Conservation (phyloP, 2,329 filamentous ascomycete genomes). For the Colletotrichum phormii region DNA sequence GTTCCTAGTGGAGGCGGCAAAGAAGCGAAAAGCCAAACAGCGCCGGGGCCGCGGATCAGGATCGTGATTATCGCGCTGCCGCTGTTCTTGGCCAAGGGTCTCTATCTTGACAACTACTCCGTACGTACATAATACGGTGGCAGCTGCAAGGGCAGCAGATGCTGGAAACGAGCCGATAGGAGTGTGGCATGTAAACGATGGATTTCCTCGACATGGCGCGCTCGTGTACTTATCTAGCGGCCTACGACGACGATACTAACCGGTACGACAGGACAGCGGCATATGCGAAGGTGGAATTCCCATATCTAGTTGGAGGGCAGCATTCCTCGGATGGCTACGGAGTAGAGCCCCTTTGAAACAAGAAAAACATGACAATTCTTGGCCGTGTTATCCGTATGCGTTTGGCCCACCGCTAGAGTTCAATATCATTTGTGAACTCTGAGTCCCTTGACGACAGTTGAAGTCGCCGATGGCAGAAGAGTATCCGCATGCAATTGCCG, state of each 20-base stretch:
- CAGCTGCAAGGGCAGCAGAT: slow-evolving; percentile 6
- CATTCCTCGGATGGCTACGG: slow-evolving; percentile 1
- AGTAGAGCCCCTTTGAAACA: background rate
- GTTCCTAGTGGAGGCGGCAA: slow-evolving; percentile 26
- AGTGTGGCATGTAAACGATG: background rate
- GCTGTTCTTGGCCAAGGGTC: background rate
- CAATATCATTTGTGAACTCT: background rate
- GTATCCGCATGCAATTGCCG: background rate
- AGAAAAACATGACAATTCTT: background rate
- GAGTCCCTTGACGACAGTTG: background rate
- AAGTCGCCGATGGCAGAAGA: background rate
- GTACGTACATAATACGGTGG: background rate
- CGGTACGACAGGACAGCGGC: background rate
- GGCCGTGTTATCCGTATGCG: background rate
- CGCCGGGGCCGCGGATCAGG: slow-evolving; percentile 7
- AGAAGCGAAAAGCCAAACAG: slow-evolving; percentile 1
- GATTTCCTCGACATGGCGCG: background rate
- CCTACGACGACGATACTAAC: background rate
- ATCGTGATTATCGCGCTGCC: background rate
- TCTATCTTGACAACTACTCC: slow-evolving; percentile 5
- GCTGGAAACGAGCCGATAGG: background rate
- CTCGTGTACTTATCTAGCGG: slow-evolving; percentile 2
- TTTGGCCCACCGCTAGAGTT: background rate
- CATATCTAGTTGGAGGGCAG: background rate
- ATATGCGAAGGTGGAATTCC: background rate